Conservation (phyloP, 495 filamentous ascomycete genomes). For the Durotheca rogersii region DNA sequence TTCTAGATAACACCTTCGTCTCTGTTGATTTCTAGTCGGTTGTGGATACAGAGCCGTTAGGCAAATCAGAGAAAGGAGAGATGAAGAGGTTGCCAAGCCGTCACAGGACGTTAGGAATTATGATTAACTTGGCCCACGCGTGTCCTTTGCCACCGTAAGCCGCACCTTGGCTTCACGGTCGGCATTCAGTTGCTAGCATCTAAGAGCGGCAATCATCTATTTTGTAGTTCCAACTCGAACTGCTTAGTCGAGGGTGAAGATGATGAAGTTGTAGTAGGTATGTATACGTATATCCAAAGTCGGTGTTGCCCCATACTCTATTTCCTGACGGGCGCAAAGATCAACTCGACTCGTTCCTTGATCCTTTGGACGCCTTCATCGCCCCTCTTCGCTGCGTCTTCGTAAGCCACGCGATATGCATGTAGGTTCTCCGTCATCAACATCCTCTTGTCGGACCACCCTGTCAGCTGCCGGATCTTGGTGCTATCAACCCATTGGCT, state of each 20-base stretch:
- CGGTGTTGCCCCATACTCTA: background rate
- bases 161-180: too few species aligned
- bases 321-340: background rate
- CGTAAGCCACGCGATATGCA: constrained; percentile 43
- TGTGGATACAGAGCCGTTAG: background rate
- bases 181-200: too few species aligned
- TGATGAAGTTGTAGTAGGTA: too few species aligned
- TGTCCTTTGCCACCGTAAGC: too few species aligned
- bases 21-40: background rate
- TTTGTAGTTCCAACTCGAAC: too few species aligned
- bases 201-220: too few species aligned
- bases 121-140: too few species aligned
- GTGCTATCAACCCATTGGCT: constrained; percentile 45
- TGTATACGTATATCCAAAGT: too few species aligned
- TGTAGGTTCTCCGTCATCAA: constrained; percentile 40
- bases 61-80: background rate
- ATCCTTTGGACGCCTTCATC: constrained; percentile 25
- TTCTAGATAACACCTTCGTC: too few species aligned
- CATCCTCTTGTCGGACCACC: constrained; percentile 42
- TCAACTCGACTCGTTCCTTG: constrained; percentile 11
- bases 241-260: too few species aligned
- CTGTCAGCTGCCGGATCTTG: constrained; percentile 43
- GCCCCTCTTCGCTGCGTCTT: constrained; percentile 34
- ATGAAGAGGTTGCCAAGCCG: too few species aligned
- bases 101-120: too few species aligned